Evolutionary conservation across 164 flowering plant species (phyloP), one percentile per base, ranked within the genome.

Genomic region (Nymphaea colorata): DNA sequence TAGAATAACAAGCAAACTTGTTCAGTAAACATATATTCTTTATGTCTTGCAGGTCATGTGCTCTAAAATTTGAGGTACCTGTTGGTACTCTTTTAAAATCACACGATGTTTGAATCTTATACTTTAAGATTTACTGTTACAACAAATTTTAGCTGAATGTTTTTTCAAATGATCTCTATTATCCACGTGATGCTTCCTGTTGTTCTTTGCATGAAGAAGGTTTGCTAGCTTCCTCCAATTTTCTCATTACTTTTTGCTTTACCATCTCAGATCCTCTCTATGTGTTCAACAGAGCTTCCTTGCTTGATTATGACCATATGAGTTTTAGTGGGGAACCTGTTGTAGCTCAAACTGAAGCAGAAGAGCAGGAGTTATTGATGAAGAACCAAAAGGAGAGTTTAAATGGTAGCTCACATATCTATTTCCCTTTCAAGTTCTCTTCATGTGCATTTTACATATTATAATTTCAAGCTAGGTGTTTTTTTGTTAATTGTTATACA

Each of bases 261-360:
- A n/a, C 7, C 4, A 5, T 62, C 77, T 63, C 79, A 89, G 98
- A 86, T 72, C 81, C 87, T 44, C 88, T 85, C 2, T 87, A 84
- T 67, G 82, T 80, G 64, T 90, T 93, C 62, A 81, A 93, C 70
- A 84, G 82, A 75, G 77, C 65, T 2, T 74, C 75, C 11, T 70
- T 91, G 68, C 55, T 81, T 77, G 80, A 80, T 59, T 90, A 90
- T 74, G 84, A 93, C 77, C 92, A 85, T 79, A 90, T 87, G 96
- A 86, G 83, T 73, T 90, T 90, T 74, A 86, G 93, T 63, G 98
- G 94, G 4, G 83, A 86, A 0, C 92, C 98, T 61, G 79, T 89
- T 61, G 71, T 76, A 1, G 75, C 82, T 0, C 77, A 83, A 8
- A 84, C 94, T 2, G 69, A 73, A 73, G 96, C 87, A 76, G 90